A percentile compares a stretch with the other conserved stretches of the same genome.
Conservation (phyloP, 164 flowering plant genomes). For the Berberis vulgaris region DNA sequence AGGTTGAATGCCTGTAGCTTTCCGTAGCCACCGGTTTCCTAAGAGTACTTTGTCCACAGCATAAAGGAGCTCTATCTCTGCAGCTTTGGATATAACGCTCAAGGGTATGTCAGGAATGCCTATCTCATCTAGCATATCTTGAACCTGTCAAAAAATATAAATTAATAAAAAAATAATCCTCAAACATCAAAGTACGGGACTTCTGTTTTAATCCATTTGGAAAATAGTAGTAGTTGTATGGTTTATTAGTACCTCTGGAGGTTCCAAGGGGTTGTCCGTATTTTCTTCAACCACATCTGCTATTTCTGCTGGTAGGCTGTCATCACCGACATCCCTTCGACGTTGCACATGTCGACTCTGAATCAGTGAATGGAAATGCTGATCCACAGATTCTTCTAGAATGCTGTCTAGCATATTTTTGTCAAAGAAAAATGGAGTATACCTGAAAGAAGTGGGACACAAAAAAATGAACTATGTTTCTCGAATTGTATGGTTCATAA, state of each 20-base stretch:
- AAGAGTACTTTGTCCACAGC: conserved; percentile 76
- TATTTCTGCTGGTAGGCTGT: conserved; percentile 58
- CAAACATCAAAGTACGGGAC: neutral
- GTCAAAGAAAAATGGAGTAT: conserved; percentile 93
- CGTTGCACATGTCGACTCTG: conserved; percentile 75
- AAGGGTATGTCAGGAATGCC: conserved; percentile 73
- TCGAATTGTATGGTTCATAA: neutral
- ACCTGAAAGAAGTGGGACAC: conserved; percentile 39
- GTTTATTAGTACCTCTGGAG: conserved; percentile 68
- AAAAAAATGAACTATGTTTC: neutral
- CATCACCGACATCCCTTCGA: conserved; percentile 69
- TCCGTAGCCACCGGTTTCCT: conserved; percentile 89
- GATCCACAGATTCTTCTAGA: conserved; percentile 91
- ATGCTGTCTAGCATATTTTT: conserved; percentile 81
- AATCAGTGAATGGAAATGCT: conserved; percentile 75
- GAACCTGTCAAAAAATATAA: conserved; percentile 41
- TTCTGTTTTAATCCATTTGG: neutral
- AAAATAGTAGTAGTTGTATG: neutral
- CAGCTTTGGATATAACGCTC: conserved; percentile 86
- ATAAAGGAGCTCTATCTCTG: conserved; percentile 73
- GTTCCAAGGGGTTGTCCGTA: conserved; percentile 63
- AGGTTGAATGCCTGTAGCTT: conserved; percentile 95
- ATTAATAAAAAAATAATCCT: neutral
- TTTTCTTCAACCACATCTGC: conserved; percentile 70
- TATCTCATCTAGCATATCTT: conserved; percentile 78